Base-by-base conservation (phyloP, 768 basidiomycete genomes). In the Lactifluus rugatus region DNA sequence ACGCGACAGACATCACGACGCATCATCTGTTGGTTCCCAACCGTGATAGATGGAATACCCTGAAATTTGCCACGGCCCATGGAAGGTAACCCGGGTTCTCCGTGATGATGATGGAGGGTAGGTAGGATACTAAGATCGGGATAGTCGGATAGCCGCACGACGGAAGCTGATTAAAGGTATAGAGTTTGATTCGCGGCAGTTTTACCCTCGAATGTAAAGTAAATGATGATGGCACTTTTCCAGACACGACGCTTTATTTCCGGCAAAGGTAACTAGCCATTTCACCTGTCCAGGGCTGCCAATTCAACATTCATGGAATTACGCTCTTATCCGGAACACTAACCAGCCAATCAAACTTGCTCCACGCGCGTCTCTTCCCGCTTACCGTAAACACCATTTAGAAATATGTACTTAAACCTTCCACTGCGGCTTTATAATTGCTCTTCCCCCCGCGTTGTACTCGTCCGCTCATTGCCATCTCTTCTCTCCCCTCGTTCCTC, bases 81-180 rank as follows among this genome's bases (percentile, higher is more conserved):
- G 34, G 34, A 23, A 17, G 45, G 45, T 32, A 34, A 44, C 10
- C 54, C 54, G 54, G 11, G 47, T 57, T 64, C 45, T 54, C 51
- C 52, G 57, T 52, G 53, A 39, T 50, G 56, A 45, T 48, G 28
- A 31, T 31, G 28, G 28, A 26, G 28, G 41, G 41, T 52, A 46
- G 23, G 44, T 11, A 28, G 31, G 32, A 32, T 37, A 9, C 54
- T 36, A 51, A 34, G 48, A 48, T 62, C 48, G 56, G 60, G 60
- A 37, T 34, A 56, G 53, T 55, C 42, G 48, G 58, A 61, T 45
- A 49, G 53, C 44, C 52, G 52, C 52, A 59, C 31, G 31, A 55
- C 58, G 48, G 58, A 60, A 55, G 54, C 36, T 62, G 63, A 64
- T 63, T 64, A 64, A 60, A 64, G 52, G 63, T 64, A 64, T 64